A percentile compares a stretch with the other conserved stretches of the same genome.
phyloP scores from a whole-genome alignment of 108 stramenopile genomes.

The Conticribra guillardii region DNA sequence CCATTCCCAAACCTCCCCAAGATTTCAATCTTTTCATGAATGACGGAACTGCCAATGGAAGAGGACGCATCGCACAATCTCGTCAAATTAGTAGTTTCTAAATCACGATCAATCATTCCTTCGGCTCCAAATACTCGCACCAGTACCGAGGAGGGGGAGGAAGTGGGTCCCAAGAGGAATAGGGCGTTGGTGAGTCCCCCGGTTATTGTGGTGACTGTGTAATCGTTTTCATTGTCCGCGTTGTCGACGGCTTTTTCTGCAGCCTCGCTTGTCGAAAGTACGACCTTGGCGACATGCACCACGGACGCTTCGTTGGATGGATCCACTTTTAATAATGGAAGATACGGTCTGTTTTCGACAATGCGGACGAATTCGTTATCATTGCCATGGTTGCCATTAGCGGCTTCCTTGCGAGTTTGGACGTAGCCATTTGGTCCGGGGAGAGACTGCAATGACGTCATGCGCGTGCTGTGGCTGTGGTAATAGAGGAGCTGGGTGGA shows the following conservation, averaged over 20 bases:
- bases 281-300: background rate
- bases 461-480: background rate
- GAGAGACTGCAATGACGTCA: constrained; percentile 5
- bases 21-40: constrained; percentile 22
- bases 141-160: constrained; percentile 42
- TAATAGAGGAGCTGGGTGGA: background rate
- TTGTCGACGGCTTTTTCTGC: background rate
- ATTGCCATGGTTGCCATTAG: background rate
- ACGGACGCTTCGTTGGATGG: constrained; percentile 30
- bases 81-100: constrained; percentile 75
- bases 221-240: background rate
- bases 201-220: constrained; percentile 43
- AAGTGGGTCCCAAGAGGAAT: constrained; percentile 13
- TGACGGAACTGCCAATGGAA: constrained; percentile 44
- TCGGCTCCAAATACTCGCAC: constrained; percentile 87
- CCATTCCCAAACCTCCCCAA: constrained; percentile 87
- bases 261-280: background rate
- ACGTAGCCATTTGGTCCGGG: constrained; percentile 26
- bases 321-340: constrained; percentile 55
- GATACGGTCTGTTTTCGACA: constrained; percentile 59
- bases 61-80: constrained; percentile 48
- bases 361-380: constrained; percentile 8
- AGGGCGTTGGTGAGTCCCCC: constrained; percentile 87
- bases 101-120: constrained; percentile 88
- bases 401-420: constrained; percentile 25